Evolutionary conservation across 1,284 basidiomycete species (phyloP).

Genomic region (Ustilago hordei): DNA sequence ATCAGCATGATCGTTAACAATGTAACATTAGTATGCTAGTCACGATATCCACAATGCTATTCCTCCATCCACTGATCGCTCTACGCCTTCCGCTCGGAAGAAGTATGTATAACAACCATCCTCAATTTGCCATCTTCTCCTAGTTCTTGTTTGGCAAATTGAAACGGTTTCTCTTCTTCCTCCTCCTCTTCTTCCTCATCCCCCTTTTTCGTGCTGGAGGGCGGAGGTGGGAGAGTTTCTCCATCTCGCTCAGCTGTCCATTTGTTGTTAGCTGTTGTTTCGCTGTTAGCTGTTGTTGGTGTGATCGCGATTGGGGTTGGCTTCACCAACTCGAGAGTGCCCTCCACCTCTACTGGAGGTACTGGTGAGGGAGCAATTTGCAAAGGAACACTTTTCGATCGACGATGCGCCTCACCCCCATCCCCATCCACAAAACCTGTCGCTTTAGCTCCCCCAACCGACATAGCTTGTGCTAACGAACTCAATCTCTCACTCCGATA

Average conservation of each 20-base stretch:
- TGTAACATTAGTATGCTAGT: too few species aligned
- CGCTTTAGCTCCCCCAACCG: slow-evolving; percentile 16
- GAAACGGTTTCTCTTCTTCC: slow-evolving; percentile 10
- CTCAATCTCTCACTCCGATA: slow-evolving; percentile 49
- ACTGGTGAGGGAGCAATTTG: background rate
- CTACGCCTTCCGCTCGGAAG: background rate
- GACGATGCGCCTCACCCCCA: slow-evolving; percentile 6
- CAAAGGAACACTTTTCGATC: slow-evolving; percentile 15
- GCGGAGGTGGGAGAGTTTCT: slow-evolving; percentile 5
- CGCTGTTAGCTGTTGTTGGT: background rate
- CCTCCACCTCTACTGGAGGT: background rate
- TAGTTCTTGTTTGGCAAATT: slow-evolving; percentile 25
- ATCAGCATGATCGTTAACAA: too few species aligned
- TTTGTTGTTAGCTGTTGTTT: too few species aligned
- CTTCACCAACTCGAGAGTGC: slow-evolving; percentile 9
- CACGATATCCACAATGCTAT: background rate
- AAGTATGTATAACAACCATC: slow-evolving; percentile 31
- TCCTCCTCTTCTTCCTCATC: background rate
- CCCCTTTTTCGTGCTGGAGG: background rate
- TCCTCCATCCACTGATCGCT: background rate
- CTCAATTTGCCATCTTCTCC: slow-evolving; percentile 26
- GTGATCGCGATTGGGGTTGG: background rate
- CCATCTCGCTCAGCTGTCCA: slow-evolving; percentile 34
- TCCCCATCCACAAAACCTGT: background rate
- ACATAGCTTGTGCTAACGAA: slow-evolving; percentile 42